These are phyloP conservation scores for Helotiales sp. DNA, from an alignment of 2,329 filamentous ascomycete species.

Conservation along the genomic window DNA sequence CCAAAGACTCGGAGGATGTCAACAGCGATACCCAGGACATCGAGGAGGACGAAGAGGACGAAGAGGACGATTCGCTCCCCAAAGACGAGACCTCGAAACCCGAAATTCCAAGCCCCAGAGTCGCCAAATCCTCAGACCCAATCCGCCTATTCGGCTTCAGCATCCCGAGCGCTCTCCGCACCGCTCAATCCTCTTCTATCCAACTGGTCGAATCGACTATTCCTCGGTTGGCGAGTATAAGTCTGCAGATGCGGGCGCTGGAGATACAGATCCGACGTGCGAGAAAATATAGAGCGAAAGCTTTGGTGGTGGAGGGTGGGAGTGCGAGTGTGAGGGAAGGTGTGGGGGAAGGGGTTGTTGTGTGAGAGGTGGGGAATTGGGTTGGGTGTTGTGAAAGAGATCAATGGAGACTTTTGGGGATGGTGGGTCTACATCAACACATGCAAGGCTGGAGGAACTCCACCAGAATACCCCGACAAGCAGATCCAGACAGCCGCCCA, in stretches of 20 bases:
- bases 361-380: neutral
- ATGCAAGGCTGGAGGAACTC: no score
- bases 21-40: neutral
- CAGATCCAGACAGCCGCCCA: no score
- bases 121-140: slow-evolving; percentile 56
- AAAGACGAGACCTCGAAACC: neutral
- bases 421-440: no score
- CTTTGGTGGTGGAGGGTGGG: slow-evolving; percentile 3
- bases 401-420: no score
- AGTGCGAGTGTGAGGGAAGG: neutral
- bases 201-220: slow-evolving; percentile 63
- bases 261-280: slow-evolving; percentile 71
- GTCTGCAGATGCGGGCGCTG: slow-evolving; percentile 63
- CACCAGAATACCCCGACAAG: no score
- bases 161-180: slow-evolving; percentile 50
- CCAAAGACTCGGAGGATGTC: neutral
- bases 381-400: no score
- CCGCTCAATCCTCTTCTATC: slow-evolving; percentile 64
- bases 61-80: neutral
- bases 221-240: slow-evolving; percentile 60
- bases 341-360: neutral
- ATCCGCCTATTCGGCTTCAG: slow-evolving; percentile 59
- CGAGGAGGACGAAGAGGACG: neutral
- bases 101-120: no score
- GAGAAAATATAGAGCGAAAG: slow-evolving; percentile 46